A percentile compares a stretch with the other conserved stretches of the same genome.
Evolutionary conservation across 306 rosid genomes (phyloP).

Genomic region (Acacia crassicarpa): DNA sequence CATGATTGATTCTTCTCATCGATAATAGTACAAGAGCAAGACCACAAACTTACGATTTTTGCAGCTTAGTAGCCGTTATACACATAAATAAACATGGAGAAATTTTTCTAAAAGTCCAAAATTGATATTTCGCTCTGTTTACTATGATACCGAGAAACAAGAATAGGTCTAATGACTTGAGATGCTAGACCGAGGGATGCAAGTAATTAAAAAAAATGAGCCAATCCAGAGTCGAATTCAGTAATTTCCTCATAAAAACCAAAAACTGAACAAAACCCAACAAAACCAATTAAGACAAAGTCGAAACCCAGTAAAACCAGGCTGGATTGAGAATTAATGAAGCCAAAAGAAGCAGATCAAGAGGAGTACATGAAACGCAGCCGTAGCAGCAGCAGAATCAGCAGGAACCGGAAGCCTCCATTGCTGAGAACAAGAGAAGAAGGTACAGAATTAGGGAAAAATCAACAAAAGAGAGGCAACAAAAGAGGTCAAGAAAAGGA

Average conservation of each 20-base stretch:
- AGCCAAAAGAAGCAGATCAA: background rate
- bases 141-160: background rate
- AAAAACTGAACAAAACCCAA: constrained; percentile 7
- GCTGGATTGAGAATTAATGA: background rate
- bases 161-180: background rate
- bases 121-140: background rate
- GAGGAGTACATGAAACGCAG: constrained; percentile 11
- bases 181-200: background rate
- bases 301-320: background rate
- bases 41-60: background rate
- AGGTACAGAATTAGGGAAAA: background rate
- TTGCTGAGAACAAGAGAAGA: background rate
- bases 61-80: background rate
- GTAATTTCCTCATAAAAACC: constrained; percentile 9
- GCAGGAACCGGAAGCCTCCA: background rate
- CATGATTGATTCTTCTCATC: background rate
- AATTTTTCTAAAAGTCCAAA: background rate
- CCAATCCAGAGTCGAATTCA: constrained; percentile 28
- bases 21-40: background rate
- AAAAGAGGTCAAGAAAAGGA: background rate
- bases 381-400: background rate
- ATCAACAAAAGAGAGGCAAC: background rate
- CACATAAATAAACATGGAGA: background rate
- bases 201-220: constrained; percentile 23
- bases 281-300: background rate